Evolutionary conservation across 305 asterid species (phyloP), one percentile per base, ranked within the genome.

Genomic region (Rubia balearica): DNA sequence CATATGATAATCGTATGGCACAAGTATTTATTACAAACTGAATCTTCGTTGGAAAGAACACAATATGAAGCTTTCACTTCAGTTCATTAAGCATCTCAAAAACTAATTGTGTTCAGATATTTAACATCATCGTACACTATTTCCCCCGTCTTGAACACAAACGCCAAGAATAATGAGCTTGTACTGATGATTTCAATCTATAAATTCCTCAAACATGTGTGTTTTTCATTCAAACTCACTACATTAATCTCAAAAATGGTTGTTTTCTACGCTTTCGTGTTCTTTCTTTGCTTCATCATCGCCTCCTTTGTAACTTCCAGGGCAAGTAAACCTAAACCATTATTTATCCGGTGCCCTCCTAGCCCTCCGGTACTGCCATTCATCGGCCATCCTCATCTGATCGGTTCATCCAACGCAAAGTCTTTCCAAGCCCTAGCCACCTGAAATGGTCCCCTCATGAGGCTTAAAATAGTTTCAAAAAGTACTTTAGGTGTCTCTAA

Each of bases 351-450:
- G 0, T 74, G 53, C 27, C 93, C 86, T 1, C 94, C 94, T 2
- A 84, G 88, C 14, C 96, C 96, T 0, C 56, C 82, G 42, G 67
- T 85, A 60, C 82, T 87, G 38, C 94, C 90, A 0, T 21, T 88
- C 24, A 81, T 88, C 38, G 94, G 90, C 46, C 88, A 89, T 57
- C 59, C 82, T 21, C 88, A 83, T 77, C 79, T 86, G 22, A 81
- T 88, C 13, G 74, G 85, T 49, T 80, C 86, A 0, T 33, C 70
- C 0, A 72, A 83, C 42, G 85, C 82, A 83, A 87, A 84, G 2
- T 76, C 79, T 3, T 84, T 83, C 74, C 85, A 85, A 66, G 68
- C 80, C 2, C 46, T 82, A 7, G 69, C 87, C 8, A 57, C 3
- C 0, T 74, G 71, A 17, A 80, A 84, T 74, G 91, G 91, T 21